These are phyloP conservation scores for Polytrichum formosum DNA, from an alignment of 225 moss, liverwort and hornwort species.

Conservation along the genomic window DNA sequence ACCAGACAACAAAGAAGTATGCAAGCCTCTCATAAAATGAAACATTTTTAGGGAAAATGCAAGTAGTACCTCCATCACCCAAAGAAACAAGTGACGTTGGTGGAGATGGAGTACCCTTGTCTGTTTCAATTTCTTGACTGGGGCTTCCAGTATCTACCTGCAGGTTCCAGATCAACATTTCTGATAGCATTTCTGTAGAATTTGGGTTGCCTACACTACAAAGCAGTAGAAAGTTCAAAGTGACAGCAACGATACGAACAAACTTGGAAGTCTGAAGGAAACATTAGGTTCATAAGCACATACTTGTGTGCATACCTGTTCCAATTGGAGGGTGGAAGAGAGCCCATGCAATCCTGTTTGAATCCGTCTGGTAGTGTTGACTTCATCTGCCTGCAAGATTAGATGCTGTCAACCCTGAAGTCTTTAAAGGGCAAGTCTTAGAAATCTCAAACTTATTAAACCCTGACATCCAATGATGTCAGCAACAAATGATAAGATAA, in stretches of 20 bases:
- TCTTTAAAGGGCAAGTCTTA: conserved; percentile 1
- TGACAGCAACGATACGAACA: too few species aligned
- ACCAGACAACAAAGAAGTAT: too few species aligned
- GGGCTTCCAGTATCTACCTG: conserved; percentile 52
- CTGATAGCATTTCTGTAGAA: too few species aligned
- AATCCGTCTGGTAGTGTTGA: conserved; percentile 27
- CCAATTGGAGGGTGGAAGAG: conserved; percentile 34
- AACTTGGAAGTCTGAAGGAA: too few species aligned
- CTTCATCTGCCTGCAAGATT: conserved; percentile 49
- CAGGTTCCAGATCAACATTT: not conserved
- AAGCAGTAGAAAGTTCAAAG: too few species aligned
- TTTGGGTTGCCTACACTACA: too few species aligned
- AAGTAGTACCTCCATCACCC: conserved; percentile 32
- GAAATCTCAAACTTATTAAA: too few species aligned
- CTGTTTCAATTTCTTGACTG: conserved; percentile 34
- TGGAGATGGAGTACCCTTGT: conserved; percentile 20
- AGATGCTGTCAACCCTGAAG: conserved; percentile 1
- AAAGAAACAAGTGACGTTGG: conserved; percentile 19
- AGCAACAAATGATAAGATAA: too few species aligned
- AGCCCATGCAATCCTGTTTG: conserved; percentile 19
- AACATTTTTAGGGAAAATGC: not conserved
- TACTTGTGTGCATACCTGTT: conserved; percentile 25
- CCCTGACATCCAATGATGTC: too few species aligned
- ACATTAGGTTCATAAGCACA: too few species aligned
- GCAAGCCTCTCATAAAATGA: too few species aligned